Evolutionary conservation across 2,329 filamentous ascomycete genomes (phyloP), one percentile per base, ranked within the genome.

Genomic region (Alternaria atra): DNA sequence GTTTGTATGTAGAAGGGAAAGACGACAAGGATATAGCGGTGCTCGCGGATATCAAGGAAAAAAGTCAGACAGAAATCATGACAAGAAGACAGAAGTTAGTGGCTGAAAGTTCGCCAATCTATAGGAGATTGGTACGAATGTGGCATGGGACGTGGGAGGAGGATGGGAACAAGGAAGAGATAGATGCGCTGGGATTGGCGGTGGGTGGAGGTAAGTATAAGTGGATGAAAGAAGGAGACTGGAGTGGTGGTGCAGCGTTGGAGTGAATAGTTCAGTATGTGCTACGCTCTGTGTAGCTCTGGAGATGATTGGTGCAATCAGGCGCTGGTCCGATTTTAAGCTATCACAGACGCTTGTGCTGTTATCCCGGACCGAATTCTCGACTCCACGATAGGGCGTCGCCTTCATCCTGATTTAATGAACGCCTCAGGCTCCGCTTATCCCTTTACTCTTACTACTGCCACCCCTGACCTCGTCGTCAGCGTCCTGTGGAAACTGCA

Each of bases 401-500:
- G 12, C 10, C 20, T 25, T 42, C 12, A 25, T 5, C 6, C 1
- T 42, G 12, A 42, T 13, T 25, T 2, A 25, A 25, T 13, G 25
- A 42, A 8, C 5, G 20, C 20, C 39, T 25, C 35, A 17, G 5
- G 23, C 46, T 25, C n/a, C 46, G 9, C 13, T n/a, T 30, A 6
- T 10, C 8, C 8, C 20, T 50, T 44, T 57, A 6, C 37, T 13
- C 20, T 57, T 57, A 40, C 35, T 48, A 35, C 58, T 55, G 20
- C 32, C 13, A 8, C 47, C 35, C 17, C 53, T 48, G 35, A 52
- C 47, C 30, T 74, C 80, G 35, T 87, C 85, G 27, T 86, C 89
- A 61, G 94, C 92, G 71, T 97, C 93, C 61, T 91, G 85, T 0
- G 94, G 94, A 60, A 97, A 82, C 40, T 87, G 85, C 66, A 97